A percentile compares a stretch with the other conserved stretches of the same genome.
Conservation (phyloP, 495 filamentous ascomycete species). For the Lophium mytilinum region DNA sequence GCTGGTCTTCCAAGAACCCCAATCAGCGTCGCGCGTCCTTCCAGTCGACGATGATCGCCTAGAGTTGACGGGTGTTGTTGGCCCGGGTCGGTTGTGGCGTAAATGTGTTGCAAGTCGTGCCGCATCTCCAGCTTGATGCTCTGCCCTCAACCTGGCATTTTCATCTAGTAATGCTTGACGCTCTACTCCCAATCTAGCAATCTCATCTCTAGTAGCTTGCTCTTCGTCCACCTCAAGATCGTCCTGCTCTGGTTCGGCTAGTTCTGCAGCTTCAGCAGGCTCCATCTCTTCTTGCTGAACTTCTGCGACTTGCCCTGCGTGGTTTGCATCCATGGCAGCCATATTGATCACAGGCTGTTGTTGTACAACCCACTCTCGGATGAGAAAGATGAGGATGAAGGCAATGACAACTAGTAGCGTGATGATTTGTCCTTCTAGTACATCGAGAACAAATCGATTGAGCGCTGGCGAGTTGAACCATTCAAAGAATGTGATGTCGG, state of each 20-base stretch:
- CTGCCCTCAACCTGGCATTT: too few species aligned
- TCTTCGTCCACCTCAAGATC: conserved; percentile 37
- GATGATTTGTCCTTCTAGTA: conserved; percentile 87
- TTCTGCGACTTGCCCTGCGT: not conserved
- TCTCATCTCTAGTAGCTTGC: conserved; percentile 4
- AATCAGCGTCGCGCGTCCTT: not conserved
- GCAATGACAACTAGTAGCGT: conserved; percentile 81
- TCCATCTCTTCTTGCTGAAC: conserved; percentile 1
- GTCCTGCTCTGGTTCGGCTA: conserved; percentile 44
- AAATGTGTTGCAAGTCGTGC: too few species aligned
- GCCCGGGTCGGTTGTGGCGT: too few species aligned
- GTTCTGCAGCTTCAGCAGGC: conserved; percentile 17
- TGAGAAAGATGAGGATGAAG: conserved; percentile 92
- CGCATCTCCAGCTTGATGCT: too few species aligned
- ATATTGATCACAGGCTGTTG: conserved; percentile 75
- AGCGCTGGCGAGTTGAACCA: conserved; percentile 59
- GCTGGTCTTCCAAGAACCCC: conserved; percentile 3
- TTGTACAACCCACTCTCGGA: conserved; percentile 96
- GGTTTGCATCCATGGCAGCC: conserved; percentile 29
- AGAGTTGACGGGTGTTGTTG: too few species aligned
- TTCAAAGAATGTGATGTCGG: conserved; percentile 62
- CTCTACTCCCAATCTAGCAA: too few species aligned
- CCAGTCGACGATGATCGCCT: too few species aligned
- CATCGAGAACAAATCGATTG: conserved; percentile 74
- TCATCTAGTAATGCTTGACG: too few species aligned